Evolutionary conservation across 257 asterid genomes (phyloP), one percentile per base, ranked within the genome.

Genomic region (Lycium ferocissimum): DNA sequence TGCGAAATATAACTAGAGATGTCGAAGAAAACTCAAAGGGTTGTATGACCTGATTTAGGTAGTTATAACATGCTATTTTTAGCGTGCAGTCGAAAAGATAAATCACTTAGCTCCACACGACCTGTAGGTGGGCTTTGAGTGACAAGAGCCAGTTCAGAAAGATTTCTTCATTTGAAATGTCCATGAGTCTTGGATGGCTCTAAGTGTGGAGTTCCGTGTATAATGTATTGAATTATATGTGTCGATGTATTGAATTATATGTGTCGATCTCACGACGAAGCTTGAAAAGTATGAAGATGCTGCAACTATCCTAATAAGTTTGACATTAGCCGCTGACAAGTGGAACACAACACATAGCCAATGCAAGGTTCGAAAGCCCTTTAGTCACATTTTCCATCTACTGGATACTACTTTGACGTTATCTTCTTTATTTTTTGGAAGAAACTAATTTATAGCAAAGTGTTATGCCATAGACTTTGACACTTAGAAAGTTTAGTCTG

Each of bases 311-410:
- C 92, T 91, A 69, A 86, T 93, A 84, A 92, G 90, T 85, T 95
- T 66, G 92, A 98, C 97, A 81, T 85, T 92, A 86, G 94, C 97
- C 79, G 99, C 99, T 85, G 98, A 95, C 87, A 94, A 92, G 88
- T 86, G 95, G 92, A 94, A 87, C 85, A 97, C 98, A 82, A 90
- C 96, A 15, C 98, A 97, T 83, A 97, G 98, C 95, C 99, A 95
- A 89, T 86, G 97, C 95, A 97, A 97, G 98, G 99, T 94, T 84
- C 26, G 61, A 80, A 84, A 72, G 7, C 59, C 84, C 89, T 79
- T 56, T 81, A 59, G 40, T 53, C 65, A 7, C 57, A 65, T 62
- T 40, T 83, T 66, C 51, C 75, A 38, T 59, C 7, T 80, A 75
- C 84, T 62, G 3, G 61, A 51, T 63, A 61, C 51, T 54, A 56